These are phyloP conservation scores for Petasospora rhodanensis DNA, from an alignment of 1,139 yeast genomes.

Conservation along the genomic window DNA sequence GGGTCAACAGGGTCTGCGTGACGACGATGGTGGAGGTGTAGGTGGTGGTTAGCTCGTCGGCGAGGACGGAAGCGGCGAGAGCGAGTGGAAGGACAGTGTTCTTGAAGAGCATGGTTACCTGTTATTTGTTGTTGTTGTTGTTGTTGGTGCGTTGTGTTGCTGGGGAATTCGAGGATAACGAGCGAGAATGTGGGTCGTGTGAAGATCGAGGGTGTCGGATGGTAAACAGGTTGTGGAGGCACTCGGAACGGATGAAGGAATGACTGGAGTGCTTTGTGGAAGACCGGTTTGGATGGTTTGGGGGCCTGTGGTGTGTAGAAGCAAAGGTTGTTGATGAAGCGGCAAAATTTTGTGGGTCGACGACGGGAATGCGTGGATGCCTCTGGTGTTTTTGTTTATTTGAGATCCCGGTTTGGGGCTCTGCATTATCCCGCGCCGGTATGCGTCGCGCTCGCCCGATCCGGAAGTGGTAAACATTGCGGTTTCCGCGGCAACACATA, in stretches of 20 bases:
- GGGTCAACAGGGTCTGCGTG: conserved; percentile 23
- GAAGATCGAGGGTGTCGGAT: too few species aligned
- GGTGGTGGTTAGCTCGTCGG: conserved; percentile 25
- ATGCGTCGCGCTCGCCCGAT: conserved; percentile 5
- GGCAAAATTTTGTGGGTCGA: background rate
- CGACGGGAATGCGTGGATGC: too few species aligned
- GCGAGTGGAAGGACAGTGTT: conserved; percentile 21
- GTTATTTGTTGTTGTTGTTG: conserved; percentile 1
- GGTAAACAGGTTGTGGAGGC: too few species aligned
- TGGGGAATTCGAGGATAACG: background rate
- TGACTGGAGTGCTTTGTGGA: conserved; percentile 19
- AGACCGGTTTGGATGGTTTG: conserved; percentile 1
- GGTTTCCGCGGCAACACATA: conserved; percentile 11
- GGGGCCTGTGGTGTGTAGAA: conserved; percentile 1
- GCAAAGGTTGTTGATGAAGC: background rate
- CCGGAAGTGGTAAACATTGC: conserved; percentile 7
- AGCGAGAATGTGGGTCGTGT: too few species aligned
- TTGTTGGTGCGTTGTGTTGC: background rate
- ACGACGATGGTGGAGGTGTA: conserved; percentile 23
- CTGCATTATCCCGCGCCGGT: conserved; percentile 2
- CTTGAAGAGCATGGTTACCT: conserved; percentile 20
- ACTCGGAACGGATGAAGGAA: conserved; percentile 19
- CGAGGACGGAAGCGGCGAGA: conserved; percentile 18
- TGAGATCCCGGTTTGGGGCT: conserved; percentile 1
- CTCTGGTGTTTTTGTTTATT: conserved; percentile 3